phyloP scores from a whole-genome alignment of 179 eudicot genomes.

The Nepenthes alata region DNA sequence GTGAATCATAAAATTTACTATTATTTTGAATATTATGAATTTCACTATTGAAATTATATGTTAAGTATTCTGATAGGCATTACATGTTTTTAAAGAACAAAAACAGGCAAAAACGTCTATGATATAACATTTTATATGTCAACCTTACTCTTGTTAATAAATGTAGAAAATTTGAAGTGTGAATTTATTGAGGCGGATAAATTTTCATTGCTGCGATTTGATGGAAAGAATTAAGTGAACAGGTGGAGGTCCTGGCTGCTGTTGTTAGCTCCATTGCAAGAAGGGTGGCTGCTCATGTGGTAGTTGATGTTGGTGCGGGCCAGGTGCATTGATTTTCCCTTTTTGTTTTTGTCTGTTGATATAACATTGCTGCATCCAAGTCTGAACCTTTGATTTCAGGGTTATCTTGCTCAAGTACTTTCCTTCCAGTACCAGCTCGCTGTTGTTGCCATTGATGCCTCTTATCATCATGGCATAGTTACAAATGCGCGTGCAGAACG shows the following conservation, averaged over 20 bases:
- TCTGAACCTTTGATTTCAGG: slow-evolving; percentile 26
- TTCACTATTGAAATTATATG: no score
- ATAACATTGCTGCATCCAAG: slow-evolving; percentile 1
- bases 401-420: slow-evolving; percentile 90
- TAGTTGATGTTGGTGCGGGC: slow-evolving; percentile 94
- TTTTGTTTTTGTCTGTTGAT: slow-evolving; percentile 2
- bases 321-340: slow-evolving; percentile 37
- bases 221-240: slow-evolving; percentile 7
- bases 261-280: slow-evolving; percentile 47
- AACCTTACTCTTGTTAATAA: no score
- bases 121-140: no score
- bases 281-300: slow-evolving; percentile 37
- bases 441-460: slow-evolving; percentile 82
- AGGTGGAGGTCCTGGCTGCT: slow-evolving; percentile 73
- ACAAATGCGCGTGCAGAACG: slow-evolving; percentile 73
- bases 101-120: no score
- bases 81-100: no score
- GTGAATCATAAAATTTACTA: no score
- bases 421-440: slow-evolving; percentile 62
- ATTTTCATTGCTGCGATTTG: no score
- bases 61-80: no score
- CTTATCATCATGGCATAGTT: slow-evolving; percentile 73
- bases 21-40: no score
- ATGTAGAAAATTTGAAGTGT: no score
- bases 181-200: no score